These are phyloP conservation scores for Dendrocalamus latiflorus DNA, from an alignment of 202 grass and related monocot species.

Conservation along the genomic window DNA sequence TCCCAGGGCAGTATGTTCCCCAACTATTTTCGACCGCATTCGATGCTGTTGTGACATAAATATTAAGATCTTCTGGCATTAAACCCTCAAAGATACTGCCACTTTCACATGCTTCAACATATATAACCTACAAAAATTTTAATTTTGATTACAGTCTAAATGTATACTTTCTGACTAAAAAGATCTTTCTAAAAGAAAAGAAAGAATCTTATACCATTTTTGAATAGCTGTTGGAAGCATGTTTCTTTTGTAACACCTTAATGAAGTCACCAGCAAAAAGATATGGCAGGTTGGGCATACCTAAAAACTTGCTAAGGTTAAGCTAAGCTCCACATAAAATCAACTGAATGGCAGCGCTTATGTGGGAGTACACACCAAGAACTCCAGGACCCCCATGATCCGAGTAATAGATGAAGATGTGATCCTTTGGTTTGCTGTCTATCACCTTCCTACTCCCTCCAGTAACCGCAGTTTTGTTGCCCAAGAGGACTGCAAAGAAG, in stretches of 20 bases:
- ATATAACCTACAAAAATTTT: too few relatives aligned
- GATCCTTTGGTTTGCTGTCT: constrained; percentile 58
- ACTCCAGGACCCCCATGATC: constrained; percentile 78
- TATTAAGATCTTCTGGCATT: constrained; percentile 67
- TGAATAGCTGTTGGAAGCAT: constrained; percentile 42
- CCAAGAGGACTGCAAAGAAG: constrained; percentile 54
- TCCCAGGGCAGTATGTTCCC: constrained; percentile 89
- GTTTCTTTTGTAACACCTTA: constrained; percentile 52
- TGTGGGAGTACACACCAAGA: constrained; percentile 41
- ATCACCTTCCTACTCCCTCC: constrained; percentile 77
- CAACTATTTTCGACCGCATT: constrained; percentile 81
- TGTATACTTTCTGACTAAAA: too few relatives aligned
- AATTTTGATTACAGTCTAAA: too few relatives aligned
- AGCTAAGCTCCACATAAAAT: neutral
- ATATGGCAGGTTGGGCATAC: constrained; percentile 69
- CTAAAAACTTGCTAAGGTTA: constrained; percentile 27
- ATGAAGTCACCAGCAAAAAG: constrained; percentile 54
- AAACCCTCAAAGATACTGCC: constrained; percentile 85
- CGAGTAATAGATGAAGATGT: constrained; percentile 76
- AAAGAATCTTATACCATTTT: constrained; percentile 57
- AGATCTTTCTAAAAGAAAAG: constrained; percentile 1
- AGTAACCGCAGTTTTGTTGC: constrained; percentile 55
- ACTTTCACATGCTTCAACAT: too few relatives aligned
- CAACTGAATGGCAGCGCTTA: neutral
- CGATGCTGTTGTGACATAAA: constrained; percentile 85